Evolutionary conservation across 257 asterid genomes (phyloP).

Genomic region (Scutellaria barbata): DNA sequence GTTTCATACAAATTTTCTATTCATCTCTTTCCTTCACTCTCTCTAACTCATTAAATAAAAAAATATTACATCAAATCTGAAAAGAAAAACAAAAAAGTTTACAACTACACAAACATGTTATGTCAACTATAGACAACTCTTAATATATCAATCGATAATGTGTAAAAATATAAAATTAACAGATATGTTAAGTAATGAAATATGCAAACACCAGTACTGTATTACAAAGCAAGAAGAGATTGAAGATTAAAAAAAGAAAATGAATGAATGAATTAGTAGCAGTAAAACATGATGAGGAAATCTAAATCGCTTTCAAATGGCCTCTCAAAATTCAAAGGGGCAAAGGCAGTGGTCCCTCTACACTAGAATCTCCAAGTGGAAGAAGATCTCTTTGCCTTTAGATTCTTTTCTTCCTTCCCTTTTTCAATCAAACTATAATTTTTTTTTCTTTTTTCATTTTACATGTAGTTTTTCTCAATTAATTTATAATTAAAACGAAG

Average conservation of each 20-base stretch:
- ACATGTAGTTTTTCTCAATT: neutral
- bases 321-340: conserved; percentile 51
- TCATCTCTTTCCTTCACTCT: too few relatives aligned
- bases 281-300: neutral
- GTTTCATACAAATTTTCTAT: too few relatives aligned
- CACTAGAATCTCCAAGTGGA: conserved; percentile 60
- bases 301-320: conserved; percentile 46
- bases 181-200: too few relatives aligned
- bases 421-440: conserved; percentile 33
- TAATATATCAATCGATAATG: too few relatives aligned
- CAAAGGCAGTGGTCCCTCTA: conserved; percentile 52
- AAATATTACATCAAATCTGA: too few relatives aligned
- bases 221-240: neutral
- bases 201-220: too few relatives aligned
- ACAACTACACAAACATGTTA: too few relatives aligned
- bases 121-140: too few relatives aligned
- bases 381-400: conserved; percentile 47
- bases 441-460: neutral
- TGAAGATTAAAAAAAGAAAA: neutral
- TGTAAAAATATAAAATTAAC: too few relatives aligned
- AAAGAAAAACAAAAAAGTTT: too few relatives aligned
- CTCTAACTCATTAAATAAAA: too few relatives aligned
- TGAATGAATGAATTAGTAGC: neutral
- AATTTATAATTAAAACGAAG: neutral
- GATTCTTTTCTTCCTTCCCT: conserved; percentile 43